Percentiles rank a stretch among this genome's conserved stretches.
These are phyloP conservation scores for Talaromyces sp. DNA, from an alignment of 2,329 filamentous ascomycete species.

Conservation along the genomic window DNA sequence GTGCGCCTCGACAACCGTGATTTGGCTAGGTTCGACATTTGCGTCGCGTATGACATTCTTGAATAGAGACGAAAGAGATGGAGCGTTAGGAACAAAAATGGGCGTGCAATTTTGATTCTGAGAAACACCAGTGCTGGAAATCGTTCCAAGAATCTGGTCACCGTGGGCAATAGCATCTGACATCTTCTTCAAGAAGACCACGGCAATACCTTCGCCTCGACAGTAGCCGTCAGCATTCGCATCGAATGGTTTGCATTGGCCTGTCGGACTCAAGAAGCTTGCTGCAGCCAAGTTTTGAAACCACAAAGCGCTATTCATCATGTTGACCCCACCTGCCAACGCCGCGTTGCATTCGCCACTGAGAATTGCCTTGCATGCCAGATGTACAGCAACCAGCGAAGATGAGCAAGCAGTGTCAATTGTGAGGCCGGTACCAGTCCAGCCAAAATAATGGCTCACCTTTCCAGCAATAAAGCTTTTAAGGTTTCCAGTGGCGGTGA, in stretches of 20 bases:
- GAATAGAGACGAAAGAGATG: conserved; percentile 35
- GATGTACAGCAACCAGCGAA: conserved; percentile 33
- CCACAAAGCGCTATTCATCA: conserved; percentile 27
- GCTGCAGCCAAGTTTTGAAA: conserved; percentile 29
- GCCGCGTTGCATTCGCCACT: conserved; percentile 23
- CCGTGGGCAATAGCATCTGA: conserved; percentile 41
- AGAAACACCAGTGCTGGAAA: conserved; percentile 27
- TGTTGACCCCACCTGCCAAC: conserved; percentile 20
- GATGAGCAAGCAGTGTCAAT: conserved; percentile 46
- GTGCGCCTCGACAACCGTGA: conserved; percentile 35
- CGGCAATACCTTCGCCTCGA: conserved; percentile 47
- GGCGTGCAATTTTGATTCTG: conserved; percentile 25
- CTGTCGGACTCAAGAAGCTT: conserved; percentile 50
- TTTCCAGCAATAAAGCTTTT: conserved; percentile 37
- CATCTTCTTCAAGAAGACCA: conserved; percentile 47
- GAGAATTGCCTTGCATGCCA: conserved; percentile 26
- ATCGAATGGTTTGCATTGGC: conserved; percentile 48
- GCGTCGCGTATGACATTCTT: conserved; percentile 28
- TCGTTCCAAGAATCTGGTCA: conserved; percentile 36
- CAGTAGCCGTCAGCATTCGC: conserved; percentile 44
- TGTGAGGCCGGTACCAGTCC: conserved; percentile 37
- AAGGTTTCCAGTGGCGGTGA: conserved; percentile 25
- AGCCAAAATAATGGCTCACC: conserved; percentile 37
- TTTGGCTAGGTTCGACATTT: conserved; percentile 23
- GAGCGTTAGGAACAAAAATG: conserved; percentile 25